A percentile compares a stretch with the other conserved stretches of the same genome.
Evolutionary conservation across 176 grass and related monocot genomes (phyloP).

Genomic region (Guadua angustifolia): DNA sequence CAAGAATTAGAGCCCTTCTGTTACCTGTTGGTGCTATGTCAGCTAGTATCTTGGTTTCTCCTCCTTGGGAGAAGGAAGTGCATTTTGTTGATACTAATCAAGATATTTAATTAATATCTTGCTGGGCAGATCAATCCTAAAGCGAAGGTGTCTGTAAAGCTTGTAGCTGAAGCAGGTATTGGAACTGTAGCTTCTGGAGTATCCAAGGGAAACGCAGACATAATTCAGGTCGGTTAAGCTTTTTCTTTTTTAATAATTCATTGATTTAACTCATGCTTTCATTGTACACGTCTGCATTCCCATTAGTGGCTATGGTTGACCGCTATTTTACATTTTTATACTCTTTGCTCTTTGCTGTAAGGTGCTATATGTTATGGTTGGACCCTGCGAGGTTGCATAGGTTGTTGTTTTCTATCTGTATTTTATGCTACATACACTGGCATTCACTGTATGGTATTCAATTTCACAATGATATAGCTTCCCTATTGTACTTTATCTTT

Average conservation of each 20-base stretch:
- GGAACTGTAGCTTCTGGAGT: conserved; percentile 99
- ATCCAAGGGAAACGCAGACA: conserved; percentile 93
- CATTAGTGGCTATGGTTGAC: conserved; percentile 3
- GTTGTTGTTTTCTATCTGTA: not conserved
- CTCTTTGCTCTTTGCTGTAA: not conserved
- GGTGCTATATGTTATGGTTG: conserved; percentile 13
- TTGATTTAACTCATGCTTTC: conserved; percentile 28
- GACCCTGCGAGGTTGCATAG: not conserved
- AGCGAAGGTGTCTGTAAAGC: conserved; percentile 98
- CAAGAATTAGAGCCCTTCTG: conserved; percentile 17
- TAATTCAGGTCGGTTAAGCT: conserved; percentile 80
- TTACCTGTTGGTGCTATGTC: not conserved
- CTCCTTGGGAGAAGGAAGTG: not conserved
- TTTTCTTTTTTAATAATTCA: conserved; percentile 18
- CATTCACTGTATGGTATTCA: conserved; percentile 17
- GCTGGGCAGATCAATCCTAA: conserved; percentile 84
- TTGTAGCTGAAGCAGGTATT: conserved; percentile 97
- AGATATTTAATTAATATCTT: conserved; percentile 44
- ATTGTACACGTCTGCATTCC: conserved; percentile 29
- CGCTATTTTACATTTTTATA: conserved; percentile 7
- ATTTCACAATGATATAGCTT: not conserved
- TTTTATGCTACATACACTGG: conserved; percentile 3
- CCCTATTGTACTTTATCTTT: not conserved
- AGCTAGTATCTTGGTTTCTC: conserved; percentile 27
- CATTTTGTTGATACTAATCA: conserved; percentile 32